Evolutionary conservation across 495 filamentous ascomycete genomes (phyloP), one percentile per base, ranked within the genome.

Genomic region (Xylaria scruposa): DNA sequence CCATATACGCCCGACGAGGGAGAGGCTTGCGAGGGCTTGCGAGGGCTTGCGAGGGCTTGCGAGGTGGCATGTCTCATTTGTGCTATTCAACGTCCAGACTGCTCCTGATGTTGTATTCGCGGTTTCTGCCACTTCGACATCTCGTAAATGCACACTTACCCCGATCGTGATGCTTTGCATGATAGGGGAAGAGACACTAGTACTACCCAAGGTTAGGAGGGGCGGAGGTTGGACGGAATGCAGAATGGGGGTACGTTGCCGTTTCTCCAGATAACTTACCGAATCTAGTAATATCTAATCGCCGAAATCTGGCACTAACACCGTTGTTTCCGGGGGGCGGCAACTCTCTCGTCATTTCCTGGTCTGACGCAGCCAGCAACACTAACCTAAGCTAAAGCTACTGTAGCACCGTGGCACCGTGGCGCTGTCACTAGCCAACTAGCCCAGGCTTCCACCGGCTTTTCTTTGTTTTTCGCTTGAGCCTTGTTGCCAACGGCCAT

Each of bases 261-360:
- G 13, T 38, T 31, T 47, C 42, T 31, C 62, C 19, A 49, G 19
- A 40, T n/a, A 21, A 49, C 44, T 65, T 47, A 65, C 62, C 42
- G 24, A 47, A 49, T 65, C 0, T 9, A 26, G 62, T 19, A 65
- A 36, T 10, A 13, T 4, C 10, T 49, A 65, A 65, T 65, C 62
- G 44, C 62, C 62, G 62, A 49, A 29, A 19, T 29, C 46, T 51
- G 38, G 19, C 51, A 24, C 9, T 56, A 68, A 68, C 33, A 12
- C 65, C 65, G 65, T 1, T 68, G 31, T 58, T 36, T 54, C 64
- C 64, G 64, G n/a, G 33, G 1, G 47, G 9, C 42, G 17, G n/a
- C n/a, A 31, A n/a, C 9, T 12, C 9, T 42, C 9, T 42, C 38
- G 12, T 42, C 38, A 42, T 13, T 13, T 19, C 29, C 63, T n/a